Evolutionary conservation across 148 eudicot species (phyloP).

Genomic region (Rhododendron vialii): DNA sequence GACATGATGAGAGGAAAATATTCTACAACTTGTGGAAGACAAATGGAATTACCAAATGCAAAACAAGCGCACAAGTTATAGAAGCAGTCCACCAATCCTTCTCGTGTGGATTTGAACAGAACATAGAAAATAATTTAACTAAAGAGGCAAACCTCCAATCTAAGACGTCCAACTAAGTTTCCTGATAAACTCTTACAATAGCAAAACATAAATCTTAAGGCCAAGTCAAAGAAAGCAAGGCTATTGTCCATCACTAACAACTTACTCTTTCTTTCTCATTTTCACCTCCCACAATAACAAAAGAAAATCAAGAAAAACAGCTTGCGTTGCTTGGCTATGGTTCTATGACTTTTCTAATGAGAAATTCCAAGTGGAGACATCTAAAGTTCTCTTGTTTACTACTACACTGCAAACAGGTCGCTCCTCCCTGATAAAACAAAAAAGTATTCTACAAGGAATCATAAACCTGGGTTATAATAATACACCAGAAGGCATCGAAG

Average conservation of each 20-base stretch:
- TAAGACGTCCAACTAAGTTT: neutral
- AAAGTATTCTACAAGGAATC: neutral
- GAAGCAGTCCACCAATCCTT: neutral
- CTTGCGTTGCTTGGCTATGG: neutral
- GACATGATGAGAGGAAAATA: neutral
- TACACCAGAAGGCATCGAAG: neutral
- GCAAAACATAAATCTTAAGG: neutral
- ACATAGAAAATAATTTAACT: neutral
- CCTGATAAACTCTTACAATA: neutral
- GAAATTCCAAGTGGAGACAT: neutral
- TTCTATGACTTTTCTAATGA: neutral
- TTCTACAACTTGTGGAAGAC: neutral
- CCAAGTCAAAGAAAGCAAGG: neutral
- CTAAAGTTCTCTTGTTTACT: neutral
- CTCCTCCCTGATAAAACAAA: neutral
- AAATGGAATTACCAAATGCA: neutral
- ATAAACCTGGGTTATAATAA: neutral
- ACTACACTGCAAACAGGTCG: neutral
- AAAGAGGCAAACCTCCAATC: neutral
- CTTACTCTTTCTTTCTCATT: neutral
- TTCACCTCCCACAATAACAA: neutral
- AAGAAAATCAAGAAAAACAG: neutral
- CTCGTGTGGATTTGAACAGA: neutral
- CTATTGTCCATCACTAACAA: neutral
- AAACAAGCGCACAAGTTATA: neutral